A percentile compares a stretch with the other conserved stretches of the same genome.
These are phyloP conservation scores for Suillus luteus DNA, from an alignment of 768 basidiomycete genomes.

Conservation along the genomic window DNA sequence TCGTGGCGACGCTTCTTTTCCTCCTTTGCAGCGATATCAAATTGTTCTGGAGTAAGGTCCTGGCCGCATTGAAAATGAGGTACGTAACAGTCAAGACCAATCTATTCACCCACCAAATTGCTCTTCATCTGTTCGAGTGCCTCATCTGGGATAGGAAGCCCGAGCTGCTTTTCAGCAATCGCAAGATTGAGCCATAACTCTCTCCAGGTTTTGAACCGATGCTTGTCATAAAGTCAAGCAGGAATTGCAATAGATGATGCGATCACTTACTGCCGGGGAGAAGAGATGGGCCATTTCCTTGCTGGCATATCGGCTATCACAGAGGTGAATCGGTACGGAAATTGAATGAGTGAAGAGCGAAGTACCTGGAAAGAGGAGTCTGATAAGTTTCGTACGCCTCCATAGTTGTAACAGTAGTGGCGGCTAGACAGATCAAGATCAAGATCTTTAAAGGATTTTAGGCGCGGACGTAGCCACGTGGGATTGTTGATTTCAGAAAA, in stretches of 20 bases:
- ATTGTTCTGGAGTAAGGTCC: slow-evolving; percentile 87
- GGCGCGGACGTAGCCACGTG: not conserved
- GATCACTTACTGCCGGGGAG: slow-evolving; percentile 76
- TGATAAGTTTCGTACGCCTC: slow-evolving; percentile 74
- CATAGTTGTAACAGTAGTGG: slow-evolving; percentile 37
- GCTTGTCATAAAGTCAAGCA: slow-evolving; percentile 48
- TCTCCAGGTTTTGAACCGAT: slow-evolving; percentile 94
- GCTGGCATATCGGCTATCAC: slow-evolving; percentile 91
- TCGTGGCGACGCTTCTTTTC: slow-evolving; percentile 98
- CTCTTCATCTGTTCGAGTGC: slow-evolving; percentile 93
- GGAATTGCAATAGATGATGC: not conserved
- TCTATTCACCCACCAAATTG: slow-evolving; percentile 65
- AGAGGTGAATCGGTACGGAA: slow-evolving; percentile 1
- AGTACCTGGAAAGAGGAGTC: slow-evolving; percentile 78
- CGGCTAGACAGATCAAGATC: slow-evolving; percentile 13
- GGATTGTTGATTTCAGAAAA: not conserved
- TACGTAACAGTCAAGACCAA: not conserved
- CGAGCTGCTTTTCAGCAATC: slow-evolving; percentile 94
- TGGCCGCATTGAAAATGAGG: slow-evolving; percentile 33
- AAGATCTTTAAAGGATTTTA: slow-evolving; percentile 1
- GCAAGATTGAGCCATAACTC: slow-evolving; percentile 95
- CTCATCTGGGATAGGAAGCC: slow-evolving; percentile 83
- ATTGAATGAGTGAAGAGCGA: not conserved
- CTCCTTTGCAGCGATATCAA: slow-evolving; percentile 87
- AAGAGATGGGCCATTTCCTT: slow-evolving; percentile 98